These are phyloP conservation scores for Ricinus communis DNA, from an alignment of 345 rosid genomes.

Conservation along the genomic window DNA sequence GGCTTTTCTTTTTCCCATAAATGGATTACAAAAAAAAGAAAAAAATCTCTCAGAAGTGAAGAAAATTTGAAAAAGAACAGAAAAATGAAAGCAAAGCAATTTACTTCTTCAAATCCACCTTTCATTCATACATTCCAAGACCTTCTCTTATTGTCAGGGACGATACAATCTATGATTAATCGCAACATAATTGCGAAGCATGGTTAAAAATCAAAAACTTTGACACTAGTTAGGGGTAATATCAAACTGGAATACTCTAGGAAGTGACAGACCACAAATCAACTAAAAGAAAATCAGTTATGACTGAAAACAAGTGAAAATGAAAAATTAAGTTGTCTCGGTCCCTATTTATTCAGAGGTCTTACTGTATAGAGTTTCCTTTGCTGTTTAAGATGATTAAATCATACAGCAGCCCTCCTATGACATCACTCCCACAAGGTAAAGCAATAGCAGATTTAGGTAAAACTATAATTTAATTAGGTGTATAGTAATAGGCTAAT, in stretches of 20 bases:
- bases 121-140: not conserved
- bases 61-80: not conserved
- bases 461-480: not conserved
- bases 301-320: not conserved
- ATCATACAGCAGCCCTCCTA: not conserved
- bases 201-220: not conserved
- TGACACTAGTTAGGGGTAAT: not conserved
- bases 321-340: not conserved
- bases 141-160: too few species aligned
- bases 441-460: not conserved
- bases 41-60: not conserved
- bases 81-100: not conserved
- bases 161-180: too few species aligned
- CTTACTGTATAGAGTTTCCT: not conserved
- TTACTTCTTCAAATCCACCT: not conserved
- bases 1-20: not conserved
- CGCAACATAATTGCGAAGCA: not conserved
- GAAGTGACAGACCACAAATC: too few species aligned
- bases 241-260: not conserved
- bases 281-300: not conserved
- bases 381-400: not conserved
- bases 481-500: not conserved
- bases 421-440: not conserved
- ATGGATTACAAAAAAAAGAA: not conserved
- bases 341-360: not conserved